Base-by-base conservation (phyloP, 106 monocot genomes). In the Dendrobium officinale region DNA sequence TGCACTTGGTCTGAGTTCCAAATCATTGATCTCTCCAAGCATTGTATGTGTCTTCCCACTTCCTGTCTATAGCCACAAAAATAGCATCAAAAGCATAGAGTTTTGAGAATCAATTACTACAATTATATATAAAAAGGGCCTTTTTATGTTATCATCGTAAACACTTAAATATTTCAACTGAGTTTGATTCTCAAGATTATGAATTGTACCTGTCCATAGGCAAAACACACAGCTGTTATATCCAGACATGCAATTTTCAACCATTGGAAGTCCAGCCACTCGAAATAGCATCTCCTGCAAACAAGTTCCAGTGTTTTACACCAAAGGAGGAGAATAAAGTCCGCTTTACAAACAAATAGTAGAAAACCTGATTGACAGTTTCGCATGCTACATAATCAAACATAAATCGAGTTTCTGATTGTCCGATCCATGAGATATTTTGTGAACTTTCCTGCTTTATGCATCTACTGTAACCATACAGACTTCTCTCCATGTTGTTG, bases 221-320 rank as follows among this genome's bases (percentile, higher is more conserved):
- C 96, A 89, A 89, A 97, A 97, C 77, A 97, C 87, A 77, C 96
- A 97, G 59, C 96, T 94, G 75, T 97, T 97, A 88, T 97, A 97
- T 55, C 96, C 96, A 70, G 96, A 94, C 82, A 97, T 89, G 73
- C 96, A 97, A 81, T 97, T 97, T 83, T 97, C 96, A 75, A 97
- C 90, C 90, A 97, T 92, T 20, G 96, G 96, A 78, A 94, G 77
- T 42, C 94, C 96, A 42, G 90, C 86, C 26, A 94, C 96, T 72
- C 92, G 81, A 79, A 97, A 97, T 43, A 97, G 87, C 82, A 86
- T 84, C 18, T 97, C 96, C 96, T 96, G 88, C 77, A 85, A 26
- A 84, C 19, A 75, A 51, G 72, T 40, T 22, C 77, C 19, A 13
- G 51, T 76, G 47, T 29, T 18, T 75, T 44, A 44, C 77, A 77